Evolutionary conservation across 768 basidiomycete species (phyloP).

Genomic region (Boletus patriciae): DNA sequence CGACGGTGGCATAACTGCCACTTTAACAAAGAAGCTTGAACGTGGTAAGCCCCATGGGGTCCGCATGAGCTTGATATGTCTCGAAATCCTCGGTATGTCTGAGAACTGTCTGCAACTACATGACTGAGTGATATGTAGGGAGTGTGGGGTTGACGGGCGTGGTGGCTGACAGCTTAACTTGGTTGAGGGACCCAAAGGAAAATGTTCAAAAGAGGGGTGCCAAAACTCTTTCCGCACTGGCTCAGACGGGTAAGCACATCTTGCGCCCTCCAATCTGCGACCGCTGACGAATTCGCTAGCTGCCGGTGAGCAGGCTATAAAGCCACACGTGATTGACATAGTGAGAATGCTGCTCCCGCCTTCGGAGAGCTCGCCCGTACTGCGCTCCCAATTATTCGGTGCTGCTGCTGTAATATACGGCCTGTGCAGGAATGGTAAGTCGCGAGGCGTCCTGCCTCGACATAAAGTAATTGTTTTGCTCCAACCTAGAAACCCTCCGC

Average conservation of each 20-base stretch:
- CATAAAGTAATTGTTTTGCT: neutral
- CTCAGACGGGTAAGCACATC: neutral
- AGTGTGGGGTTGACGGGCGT: neutral
- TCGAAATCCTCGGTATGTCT: conserved; percentile 2
- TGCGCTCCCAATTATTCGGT: neutral
- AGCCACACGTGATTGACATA: neutral
- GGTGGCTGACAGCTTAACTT: neutral
- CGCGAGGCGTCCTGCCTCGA: neutral
- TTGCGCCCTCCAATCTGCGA: too few relatives aligned
- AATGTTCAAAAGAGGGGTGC: neutral
- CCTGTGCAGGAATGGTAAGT: conserved; percentile 8
- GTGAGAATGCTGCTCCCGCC: conserved; percentile 2
- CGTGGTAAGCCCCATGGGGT: neutral
- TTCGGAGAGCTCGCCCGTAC: too few relatives aligned
- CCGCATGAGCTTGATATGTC: conserved; percentile 4
- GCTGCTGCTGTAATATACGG: neutral
- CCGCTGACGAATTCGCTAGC: neutral
- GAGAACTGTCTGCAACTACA: neutral
- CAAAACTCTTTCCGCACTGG: conserved; percentile 5
- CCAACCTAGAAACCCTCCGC: conserved; percentile 1
- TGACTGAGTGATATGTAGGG: neutral
- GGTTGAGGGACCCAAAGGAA: neutral
- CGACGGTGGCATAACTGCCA: neutral
- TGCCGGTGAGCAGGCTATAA: conserved; percentile 2
- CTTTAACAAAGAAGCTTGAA: conserved; percentile 1